Evolutionary conservation across 805 yeast genomes (phyloP).

Genomic region (Nakazawaea pomicola): DNA sequence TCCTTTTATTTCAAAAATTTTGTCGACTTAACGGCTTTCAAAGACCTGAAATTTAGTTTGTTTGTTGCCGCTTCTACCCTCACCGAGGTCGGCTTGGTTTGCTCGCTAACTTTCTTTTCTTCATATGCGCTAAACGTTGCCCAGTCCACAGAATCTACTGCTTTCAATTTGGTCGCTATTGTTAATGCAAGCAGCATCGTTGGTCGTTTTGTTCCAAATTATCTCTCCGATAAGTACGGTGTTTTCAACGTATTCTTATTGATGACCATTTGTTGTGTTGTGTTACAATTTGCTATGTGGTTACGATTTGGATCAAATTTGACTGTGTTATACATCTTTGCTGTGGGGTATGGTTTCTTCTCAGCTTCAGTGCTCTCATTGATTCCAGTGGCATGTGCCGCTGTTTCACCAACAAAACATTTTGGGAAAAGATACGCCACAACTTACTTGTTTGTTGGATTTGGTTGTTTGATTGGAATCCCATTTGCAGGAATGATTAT

Average conservation of each 20-base stretch:
- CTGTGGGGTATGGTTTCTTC: conserved; percentile 48
- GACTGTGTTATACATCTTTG: conserved; percentile 42
- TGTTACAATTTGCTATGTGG: conserved; percentile 50
- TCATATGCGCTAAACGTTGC: conserved; percentile 37
- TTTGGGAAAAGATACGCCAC: conserved; percentile 21
- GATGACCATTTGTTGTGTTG: conserved; percentile 37
- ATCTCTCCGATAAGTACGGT: conserved; percentile 45
- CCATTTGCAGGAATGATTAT: conserved; percentile 29
- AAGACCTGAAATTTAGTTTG: conserved; percentile 31
- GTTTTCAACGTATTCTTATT: conserved; percentile 48
- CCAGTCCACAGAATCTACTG: conserved; percentile 35
- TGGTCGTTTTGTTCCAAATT: conserved; percentile 51
- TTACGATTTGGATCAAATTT: conserved; percentile 46
- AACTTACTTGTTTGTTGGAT: conserved; percentile 24
- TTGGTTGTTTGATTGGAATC: conserved; percentile 25
- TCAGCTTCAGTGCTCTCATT: conserved; percentile 52
- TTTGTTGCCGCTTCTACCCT: conserved; percentile 34
- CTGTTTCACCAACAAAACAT: conserved; percentile 40
- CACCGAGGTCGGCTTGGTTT: conserved; percentile 34
- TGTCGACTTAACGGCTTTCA: conserved; percentile 27
- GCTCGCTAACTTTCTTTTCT: conserved; percentile 37
- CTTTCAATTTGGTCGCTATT: conserved; percentile 40
- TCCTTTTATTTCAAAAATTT: conserved; percentile 18
- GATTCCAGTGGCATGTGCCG: conserved; percentile 58
- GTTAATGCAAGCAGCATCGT: conserved; percentile 40